Conservation (phyloP, 768 basidiomycete genomes). For the Termitomyces heimii region DNA sequence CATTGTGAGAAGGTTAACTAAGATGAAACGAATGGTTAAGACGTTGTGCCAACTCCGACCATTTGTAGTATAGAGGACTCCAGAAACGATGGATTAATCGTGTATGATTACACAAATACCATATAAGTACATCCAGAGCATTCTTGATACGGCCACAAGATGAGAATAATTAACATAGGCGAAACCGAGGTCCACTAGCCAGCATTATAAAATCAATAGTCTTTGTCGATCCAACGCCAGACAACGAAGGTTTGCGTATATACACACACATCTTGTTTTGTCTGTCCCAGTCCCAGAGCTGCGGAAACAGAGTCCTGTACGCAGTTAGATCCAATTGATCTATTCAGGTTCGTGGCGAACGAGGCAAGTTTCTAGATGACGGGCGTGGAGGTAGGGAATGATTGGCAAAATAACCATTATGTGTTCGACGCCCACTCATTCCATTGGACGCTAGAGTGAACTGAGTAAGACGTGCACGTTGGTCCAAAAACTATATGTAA, state of each 20-base stretch:
- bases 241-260: not conserved
- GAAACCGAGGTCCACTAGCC: not conserved
- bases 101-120: not conserved
- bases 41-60: no score
- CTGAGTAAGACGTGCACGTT: not conserved
- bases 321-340: not conserved
- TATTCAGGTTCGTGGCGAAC: not conserved
- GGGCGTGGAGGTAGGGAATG: not conserved
- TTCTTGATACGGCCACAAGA: not conserved
- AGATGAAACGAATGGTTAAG: no score
- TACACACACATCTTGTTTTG: not conserved
- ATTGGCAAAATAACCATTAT: not conserved
- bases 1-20: not conserved
- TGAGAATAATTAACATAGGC: not conserved
- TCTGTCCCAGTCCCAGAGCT: not conserved
- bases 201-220: not conserved
- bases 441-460: not conserved
- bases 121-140: not conserved
- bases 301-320: not conserved
- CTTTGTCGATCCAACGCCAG: not conserved
- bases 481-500: not conserved
- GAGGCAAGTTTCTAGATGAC: not conserved
- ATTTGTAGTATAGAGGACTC: no score
- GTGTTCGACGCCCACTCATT: not conserved
- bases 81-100: no score